Evolutionary conservation across 441 rosid genomes (phyloP).

Genomic region (Pelargonium myrrhifolium): DNA sequence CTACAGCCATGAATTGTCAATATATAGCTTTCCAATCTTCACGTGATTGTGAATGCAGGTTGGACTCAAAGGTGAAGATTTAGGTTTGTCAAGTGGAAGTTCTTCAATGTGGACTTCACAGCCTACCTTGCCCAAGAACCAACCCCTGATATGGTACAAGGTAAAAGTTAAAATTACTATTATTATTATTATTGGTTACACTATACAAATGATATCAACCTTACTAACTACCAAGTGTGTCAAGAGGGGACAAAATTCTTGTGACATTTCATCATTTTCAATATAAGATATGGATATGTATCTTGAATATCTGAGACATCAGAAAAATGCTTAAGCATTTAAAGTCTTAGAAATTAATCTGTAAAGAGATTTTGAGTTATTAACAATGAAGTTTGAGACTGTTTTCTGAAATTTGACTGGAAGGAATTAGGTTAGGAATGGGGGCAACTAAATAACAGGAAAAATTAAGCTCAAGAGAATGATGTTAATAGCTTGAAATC

Average conservation of each 20-base stretch:
- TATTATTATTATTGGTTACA: not conserved
- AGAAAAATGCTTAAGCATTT: conserved; percentile 4
- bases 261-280: not conserved
- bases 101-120: conserved; percentile 64
- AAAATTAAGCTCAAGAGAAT: not conserved
- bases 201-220: not conserved
- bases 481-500: not conserved
- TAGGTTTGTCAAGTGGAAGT: conserved; percentile 53
- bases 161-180: conserved; percentile 30
- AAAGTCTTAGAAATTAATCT: not conserved
- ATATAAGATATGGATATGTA: not conserved
- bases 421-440: not conserved
- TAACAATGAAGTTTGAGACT: not conserved
- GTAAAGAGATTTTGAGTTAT: not conserved
- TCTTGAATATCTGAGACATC: conserved; percentile 3
- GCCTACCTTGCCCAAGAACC: conserved; percentile 57
- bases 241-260: not conserved
- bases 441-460: not conserved
- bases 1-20: not conserved
- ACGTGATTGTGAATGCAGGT: conserved; percentile 30
- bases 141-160: conserved; percentile 94
- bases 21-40: not conserved
- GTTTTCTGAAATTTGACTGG: not conserved
- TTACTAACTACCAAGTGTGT: not conserved
- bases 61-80: conserved; percentile 87